phyloP scores from a whole-genome alignment of 108 stramenopile genomes.

The Fistulifera pelliculosa region DNA sequence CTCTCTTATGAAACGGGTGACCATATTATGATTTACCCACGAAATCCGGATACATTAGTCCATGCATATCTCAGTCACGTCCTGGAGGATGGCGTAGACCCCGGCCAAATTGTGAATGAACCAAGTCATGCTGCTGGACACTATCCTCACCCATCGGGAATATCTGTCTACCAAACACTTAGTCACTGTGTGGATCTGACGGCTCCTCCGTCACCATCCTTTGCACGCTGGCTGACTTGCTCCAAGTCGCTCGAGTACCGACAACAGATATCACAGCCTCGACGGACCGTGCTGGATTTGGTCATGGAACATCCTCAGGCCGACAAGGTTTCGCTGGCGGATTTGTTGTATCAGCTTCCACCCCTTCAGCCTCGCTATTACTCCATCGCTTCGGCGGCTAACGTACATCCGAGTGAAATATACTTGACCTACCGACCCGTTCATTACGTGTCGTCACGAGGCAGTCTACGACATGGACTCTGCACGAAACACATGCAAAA shows the following conservation, averaged over 20 bases:
- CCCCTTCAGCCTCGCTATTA: conserved; percentile 64
- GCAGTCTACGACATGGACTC: conserved; percentile 37
- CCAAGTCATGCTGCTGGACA: background rate
- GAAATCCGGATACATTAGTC: conserved; percentile 39
- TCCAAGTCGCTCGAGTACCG: conserved; percentile 36
- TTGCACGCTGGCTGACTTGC: conserved; percentile 30
- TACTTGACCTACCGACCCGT: conserved; percentile 49
- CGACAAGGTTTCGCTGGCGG: conserved; percentile 19
- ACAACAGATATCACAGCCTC: conserved; percentile 38
- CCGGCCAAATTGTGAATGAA: conserved; percentile 31
- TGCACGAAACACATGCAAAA: conserved; percentile 25
- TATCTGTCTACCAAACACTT: conserved; percentile 52
- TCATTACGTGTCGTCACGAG: conserved; percentile 41
- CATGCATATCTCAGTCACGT: conserved; percentile 25
- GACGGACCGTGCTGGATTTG: conserved; percentile 50
- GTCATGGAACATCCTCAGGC: conserved; percentile 16
- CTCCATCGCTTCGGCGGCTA: conserved; percentile 49
- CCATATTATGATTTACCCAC: conserved; percentile 57
- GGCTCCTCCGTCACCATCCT: conserved; percentile 48
- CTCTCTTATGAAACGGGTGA: conserved; percentile 45
- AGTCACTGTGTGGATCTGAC: conserved; percentile 49
- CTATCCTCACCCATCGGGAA: conserved; percentile 48
- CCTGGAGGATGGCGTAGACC: conserved; percentile 32
- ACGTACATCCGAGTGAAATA: conserved; percentile 24
- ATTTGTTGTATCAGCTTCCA: conserved; percentile 37